Evolutionary conservation across 805 yeast species (phyloP).

Genomic region (Pichia rugopelliculosa): DNA sequence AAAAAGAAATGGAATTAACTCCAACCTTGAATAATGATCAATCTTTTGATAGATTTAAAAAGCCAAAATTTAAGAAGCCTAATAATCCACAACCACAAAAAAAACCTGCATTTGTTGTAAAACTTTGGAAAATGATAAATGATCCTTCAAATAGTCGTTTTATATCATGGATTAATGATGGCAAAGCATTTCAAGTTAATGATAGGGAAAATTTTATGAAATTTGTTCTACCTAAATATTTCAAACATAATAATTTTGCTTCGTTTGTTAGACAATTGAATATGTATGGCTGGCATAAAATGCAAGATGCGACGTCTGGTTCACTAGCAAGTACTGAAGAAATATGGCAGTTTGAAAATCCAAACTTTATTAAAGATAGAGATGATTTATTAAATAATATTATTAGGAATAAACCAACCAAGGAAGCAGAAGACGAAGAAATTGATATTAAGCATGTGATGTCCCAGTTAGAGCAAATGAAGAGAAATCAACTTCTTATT

Average conservation of each 20-base stretch:
- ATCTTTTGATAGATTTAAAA: conserved; percentile 13
- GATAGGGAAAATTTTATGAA: conserved; percentile 83
- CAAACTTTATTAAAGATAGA: conserved; percentile 64
- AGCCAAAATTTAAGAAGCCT: conserved; percentile 19
- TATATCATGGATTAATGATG: conserved; percentile 82
- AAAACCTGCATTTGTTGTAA: conserved; percentile 87
- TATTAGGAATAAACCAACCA: conserved; percentile 58
- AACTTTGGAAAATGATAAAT: conserved; percentile 93
- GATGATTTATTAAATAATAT: conserved; percentile 84
- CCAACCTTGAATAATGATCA: not conserved
- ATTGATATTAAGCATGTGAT: conserved; percentile 48
- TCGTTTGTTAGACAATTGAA: conserved; percentile 92
- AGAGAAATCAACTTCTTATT: conserved; percentile 70
- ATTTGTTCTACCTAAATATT: conserved; percentile 78
- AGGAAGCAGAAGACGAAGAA: conserved; percentile 35
- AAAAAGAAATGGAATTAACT: not conserved
- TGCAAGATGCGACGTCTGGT: conserved; percentile 83
- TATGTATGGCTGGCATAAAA: conserved; percentile 99
- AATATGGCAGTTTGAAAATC: conserved; percentile 82
- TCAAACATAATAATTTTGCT: conserved; percentile 93
- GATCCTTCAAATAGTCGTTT: conserved; percentile 61
- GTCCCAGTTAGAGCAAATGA: conserved; percentile 67
- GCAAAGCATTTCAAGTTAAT: conserved; percentile 74
- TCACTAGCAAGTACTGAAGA: conserved; percentile 64
- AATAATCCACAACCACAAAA: conserved; percentile 30